phyloP scores from a whole-genome alignment of 2,329 filamentous ascomycete species.

The Diaporthe destruens region DNA sequence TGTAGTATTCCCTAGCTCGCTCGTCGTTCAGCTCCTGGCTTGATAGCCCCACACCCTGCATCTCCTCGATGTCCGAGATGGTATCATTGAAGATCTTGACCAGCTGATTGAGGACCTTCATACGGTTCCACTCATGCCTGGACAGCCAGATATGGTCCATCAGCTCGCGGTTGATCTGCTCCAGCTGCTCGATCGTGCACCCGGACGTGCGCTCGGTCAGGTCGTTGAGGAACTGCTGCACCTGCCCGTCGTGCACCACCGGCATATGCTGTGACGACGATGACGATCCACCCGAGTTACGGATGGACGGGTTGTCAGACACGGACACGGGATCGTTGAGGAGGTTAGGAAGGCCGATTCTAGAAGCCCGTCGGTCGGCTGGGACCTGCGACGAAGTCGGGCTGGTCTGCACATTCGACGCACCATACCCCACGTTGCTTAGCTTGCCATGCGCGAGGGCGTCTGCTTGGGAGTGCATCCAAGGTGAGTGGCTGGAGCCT shows the following conservation, averaged over 20 bases:
- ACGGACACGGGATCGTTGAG: conserved; percentile 57
- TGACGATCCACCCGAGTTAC: conserved; percentile 48
- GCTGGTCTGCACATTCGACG: conserved; percentile 45
- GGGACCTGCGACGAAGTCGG: conserved; percentile 56
- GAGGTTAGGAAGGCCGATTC: conserved; percentile 54
- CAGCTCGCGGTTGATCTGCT: conserved; percentile 89
- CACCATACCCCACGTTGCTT: conserved; percentile 36
- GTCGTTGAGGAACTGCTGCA: conserved; percentile 70
- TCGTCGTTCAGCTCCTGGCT: conserved; percentile 55
- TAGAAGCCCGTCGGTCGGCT: conserved; percentile 48
- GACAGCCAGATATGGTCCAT: conserved; percentile 92
- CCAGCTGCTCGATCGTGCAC: conserved; percentile 91
- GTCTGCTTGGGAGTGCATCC: conserved; percentile 70
- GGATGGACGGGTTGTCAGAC: conserved; percentile 45
- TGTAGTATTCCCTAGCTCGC: conserved; percentile 20
- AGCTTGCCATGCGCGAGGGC: conserved; percentile 57
- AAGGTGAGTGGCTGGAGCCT: conserved; percentile 63
- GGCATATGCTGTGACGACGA: conserved; percentile 60
- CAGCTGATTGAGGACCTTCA: conserved; percentile 70
- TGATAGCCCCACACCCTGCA: conserved; percentile 58
- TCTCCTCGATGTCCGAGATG: conserved; percentile 74
- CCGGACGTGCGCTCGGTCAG: conserved; percentile 78
- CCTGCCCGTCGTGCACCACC: conserved; percentile 60
- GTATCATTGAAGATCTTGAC: conserved; percentile 80
- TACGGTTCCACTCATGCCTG: conserved; percentile 86